Evolutionary conservation across 23 red algal species (phyloP), one percentile per base, ranked within the genome.

Genomic region (Gracilaria vermiculophylla): DNA sequence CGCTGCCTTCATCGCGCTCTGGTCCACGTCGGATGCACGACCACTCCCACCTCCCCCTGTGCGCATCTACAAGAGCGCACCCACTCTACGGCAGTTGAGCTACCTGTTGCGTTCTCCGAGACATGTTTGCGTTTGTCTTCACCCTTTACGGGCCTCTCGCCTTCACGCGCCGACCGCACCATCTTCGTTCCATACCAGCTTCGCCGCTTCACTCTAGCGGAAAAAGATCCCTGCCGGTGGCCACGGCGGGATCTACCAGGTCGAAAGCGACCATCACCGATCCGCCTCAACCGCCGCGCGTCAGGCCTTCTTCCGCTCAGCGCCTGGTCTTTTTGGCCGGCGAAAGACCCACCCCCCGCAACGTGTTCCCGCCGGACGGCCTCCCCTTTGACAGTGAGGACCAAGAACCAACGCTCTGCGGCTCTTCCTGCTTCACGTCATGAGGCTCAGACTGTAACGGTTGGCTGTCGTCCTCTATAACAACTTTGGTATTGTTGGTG

Each of bases 381-480:
- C 45, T 81, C 21, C 87, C 75, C 5, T 33, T 91, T 1, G 31
- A 47, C 20, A 56, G 52, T 27, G 69, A 60, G 19, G 53, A 57
- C 48, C 76, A 11, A 5, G 76, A 79, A 15, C 20, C 33, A 25
- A 49, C 76, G 12, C 50, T 79, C 6, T 17, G 39, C 27, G 35
- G 4, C 2, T 29, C 57, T 54, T 25, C 34, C 28, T 36, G 28
- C n/a, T 54, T 79, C 31, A 21, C 53, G 12, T 42, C 19, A 39
- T 17, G 3, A 1, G 76, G 0, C 0, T 54, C 50, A 37, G n/a
- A n/a, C n/a, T n/a, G n/a, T n/a, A n/a, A 0, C 2, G 49, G 50
- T 57, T 40, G 42, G 34, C 50, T 60, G 45, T 39, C 34, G 49
- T 57, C 53, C 34, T 54, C 49, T 43, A 60, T 28, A 3, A 43